These are phyloP conservation scores for Pseudopithomyces maydicus DNA, from an alignment of 2,329 filamentous ascomycete genomes.

Conservation along the genomic window DNA sequence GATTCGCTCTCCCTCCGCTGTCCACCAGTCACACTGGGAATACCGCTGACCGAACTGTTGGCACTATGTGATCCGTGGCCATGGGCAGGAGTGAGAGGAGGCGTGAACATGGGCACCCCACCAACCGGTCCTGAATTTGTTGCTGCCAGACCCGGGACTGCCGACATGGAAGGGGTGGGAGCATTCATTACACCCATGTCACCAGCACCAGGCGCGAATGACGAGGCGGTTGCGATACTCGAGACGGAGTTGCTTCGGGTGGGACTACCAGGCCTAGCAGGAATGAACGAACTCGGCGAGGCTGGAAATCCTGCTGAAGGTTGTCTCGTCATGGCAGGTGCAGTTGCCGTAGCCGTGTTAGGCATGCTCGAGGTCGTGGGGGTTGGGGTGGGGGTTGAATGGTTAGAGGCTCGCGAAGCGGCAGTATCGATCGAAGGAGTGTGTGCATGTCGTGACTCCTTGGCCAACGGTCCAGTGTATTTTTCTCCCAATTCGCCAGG, in stretches of 20 bases:
- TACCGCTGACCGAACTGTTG: slow-evolving; percentile 58
- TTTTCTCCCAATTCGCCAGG: slow-evolving; percentile 82
- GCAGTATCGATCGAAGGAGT: slow-evolving; percentile 50
- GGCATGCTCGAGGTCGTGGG: slow-evolving; percentile 68
- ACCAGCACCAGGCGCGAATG: slow-evolving; percentile 46
- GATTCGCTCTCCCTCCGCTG: slow-evolving; percentile 39
- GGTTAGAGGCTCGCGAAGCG: slow-evolving; percentile 56
- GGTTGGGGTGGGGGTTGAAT: slow-evolving; percentile 73
- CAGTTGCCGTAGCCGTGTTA: slow-evolving; percentile 53
- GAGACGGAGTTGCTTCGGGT: slow-evolving; percentile 85
- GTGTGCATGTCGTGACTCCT: slow-evolving; percentile 30
- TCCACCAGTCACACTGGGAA: slow-evolving; percentile 43
- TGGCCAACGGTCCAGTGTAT: slow-evolving; percentile 69
- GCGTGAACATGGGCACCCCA: slow-evolving; percentile 77
- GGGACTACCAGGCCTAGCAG: slow-evolving; percentile 72
- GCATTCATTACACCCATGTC: slow-evolving; percentile 65
- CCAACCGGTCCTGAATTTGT: slow-evolving; percentile 65
- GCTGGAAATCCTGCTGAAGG: slow-evolving; percentile 60
- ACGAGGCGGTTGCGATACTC: slow-evolving; percentile 72
- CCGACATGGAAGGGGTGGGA: slow-evolving; percentile 77
- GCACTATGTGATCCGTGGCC: slow-evolving; percentile 56
- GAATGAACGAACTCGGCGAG: slow-evolving; percentile 61
- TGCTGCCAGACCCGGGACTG: slow-evolving; percentile 76
- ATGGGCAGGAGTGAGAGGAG: slow-evolving; percentile 79
- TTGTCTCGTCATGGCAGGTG: slow-evolving; percentile 42